A percentile compares a stretch with the other conserved stretches of the same genome.
phyloP scores from a whole-genome alignment of 768 basidiomycete genomes.

The Kwoniella shandongensis region DNA sequence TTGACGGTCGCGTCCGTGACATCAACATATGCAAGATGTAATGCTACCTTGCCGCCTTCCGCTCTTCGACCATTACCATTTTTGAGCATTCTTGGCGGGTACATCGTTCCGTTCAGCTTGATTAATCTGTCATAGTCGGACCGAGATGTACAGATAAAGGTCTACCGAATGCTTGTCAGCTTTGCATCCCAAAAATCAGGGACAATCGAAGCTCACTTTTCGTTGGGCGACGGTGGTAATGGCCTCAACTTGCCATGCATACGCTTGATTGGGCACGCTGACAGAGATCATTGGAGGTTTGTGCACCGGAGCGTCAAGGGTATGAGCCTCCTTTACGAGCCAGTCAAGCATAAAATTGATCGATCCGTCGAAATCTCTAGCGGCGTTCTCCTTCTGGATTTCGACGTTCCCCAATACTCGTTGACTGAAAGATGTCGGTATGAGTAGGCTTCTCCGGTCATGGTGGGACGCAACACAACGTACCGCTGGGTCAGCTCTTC shows the following conservation, averaged over 20 bases:
- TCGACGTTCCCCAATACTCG: slow-evolving; percentile 28
- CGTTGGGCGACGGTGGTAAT: slow-evolving; percentile 65
- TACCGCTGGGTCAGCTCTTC: slow-evolving; percentile 8
- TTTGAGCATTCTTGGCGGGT: slow-evolving; percentile 6
- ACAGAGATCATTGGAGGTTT: slow-evolving; percentile 79
- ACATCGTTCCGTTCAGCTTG: slow-evolving; percentile 59
- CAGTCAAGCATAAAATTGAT: slow-evolving; percentile 43
- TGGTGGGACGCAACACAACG: not conserved
- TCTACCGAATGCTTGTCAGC: slow-evolving; percentile 57
- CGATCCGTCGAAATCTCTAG: slow-evolving; percentile 59
- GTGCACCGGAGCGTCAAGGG: slow-evolving; percentile 77
- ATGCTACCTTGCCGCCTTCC: slow-evolving; percentile 17
- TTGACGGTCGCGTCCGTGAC: slow-evolving; percentile 31
- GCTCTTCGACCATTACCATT: slow-evolving; percentile 6
- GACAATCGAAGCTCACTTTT: slow-evolving; percentile 58
- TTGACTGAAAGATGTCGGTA: slow-evolving; percentile 30
- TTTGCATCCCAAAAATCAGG: not conserved
- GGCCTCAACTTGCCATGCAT: slow-evolving; percentile 70
- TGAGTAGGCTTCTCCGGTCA: not conserved
- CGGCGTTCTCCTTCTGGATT: slow-evolving; percentile 56
- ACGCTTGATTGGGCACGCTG: slow-evolving; percentile 65
- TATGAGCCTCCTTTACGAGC: slow-evolving; percentile 57
- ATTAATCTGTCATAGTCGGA: slow-evolving; percentile 78
- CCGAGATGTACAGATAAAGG: slow-evolving; percentile 77
- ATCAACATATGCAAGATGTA: slow-evolving; percentile 24